Evolutionary conservation across 2,329 filamentous ascomycete species (phyloP).

Genomic region (Gremmenia infestans): DNA sequence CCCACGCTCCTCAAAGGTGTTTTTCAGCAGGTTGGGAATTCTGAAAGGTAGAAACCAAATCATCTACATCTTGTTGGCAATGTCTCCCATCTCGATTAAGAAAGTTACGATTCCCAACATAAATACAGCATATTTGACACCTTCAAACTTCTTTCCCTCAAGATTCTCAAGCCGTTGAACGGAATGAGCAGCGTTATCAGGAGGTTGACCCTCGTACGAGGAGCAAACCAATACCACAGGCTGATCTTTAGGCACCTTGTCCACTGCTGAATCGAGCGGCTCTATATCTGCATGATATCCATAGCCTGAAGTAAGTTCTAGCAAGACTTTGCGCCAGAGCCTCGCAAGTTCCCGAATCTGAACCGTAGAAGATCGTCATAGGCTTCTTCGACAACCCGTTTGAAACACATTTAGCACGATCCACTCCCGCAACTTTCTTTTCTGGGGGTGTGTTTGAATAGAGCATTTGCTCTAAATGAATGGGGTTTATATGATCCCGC

Average conservation of each 20-base stretch:
- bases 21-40: slow-evolving; percentile 59
- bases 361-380: slow-evolving; percentile 67
- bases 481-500: slow-evolving; percentile 42
- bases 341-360: slow-evolving; percentile 71
- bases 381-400: slow-evolving; percentile 13
- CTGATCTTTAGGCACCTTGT: slow-evolving; percentile 52
- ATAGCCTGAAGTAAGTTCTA: slow-evolving; percentile 48
- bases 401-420: neutral
- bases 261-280: slow-evolving; percentile 56
- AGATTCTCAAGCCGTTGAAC: slow-evolving; percentile 56
- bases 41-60: slow-evolving; percentile 60
- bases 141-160: slow-evolving; percentile 42
- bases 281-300: slow-evolving; percentile 52
- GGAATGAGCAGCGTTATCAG: slow-evolving; percentile 67
- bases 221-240: slow-evolving; percentile 65
- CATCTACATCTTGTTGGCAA: slow-evolving; percentile 25
- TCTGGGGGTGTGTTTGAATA: slow-evolving; percentile 10
- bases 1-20: slow-evolving; percentile 5
- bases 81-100: slow-evolving; percentile 30
- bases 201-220: slow-evolving; percentile 69
- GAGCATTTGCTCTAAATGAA: slow-evolving; percentile 37
- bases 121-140: slow-evolving; percentile 63
- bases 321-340: slow-evolving; percentile 60
- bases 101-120: slow-evolving; percentile 58
- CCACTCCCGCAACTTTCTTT: slow-evolving; percentile 28